phyloP scores from a whole-genome alignment of 2,329 filamentous ascomycete genomes.

The Scedosporium aurantiacum region DNA sequence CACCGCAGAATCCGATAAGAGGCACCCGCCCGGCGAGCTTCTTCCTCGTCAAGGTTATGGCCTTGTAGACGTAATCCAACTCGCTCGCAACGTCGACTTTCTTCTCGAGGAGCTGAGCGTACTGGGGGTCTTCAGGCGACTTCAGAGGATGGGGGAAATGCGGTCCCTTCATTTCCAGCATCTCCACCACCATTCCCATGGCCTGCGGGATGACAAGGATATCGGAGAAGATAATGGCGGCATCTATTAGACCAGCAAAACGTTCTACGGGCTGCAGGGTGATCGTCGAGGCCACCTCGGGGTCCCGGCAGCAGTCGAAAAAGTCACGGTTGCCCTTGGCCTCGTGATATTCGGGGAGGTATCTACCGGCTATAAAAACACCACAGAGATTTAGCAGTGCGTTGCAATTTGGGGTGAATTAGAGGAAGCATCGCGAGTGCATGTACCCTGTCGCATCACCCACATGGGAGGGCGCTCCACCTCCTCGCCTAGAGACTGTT shows the following conservation, averaged over 20 bases:
- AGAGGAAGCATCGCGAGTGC: background rate
- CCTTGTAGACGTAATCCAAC: conserved; percentile 90
- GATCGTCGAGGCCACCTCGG: conserved; percentile 84
- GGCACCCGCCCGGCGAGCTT: conserved; percentile 85
- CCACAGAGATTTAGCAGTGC: conserved; percentile 3
- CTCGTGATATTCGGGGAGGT: conserved; percentile 95
- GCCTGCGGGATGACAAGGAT: conserved; percentile 97
- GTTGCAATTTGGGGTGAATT: background rate
- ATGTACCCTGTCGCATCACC: conserved; percentile 95
- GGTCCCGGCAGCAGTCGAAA: conserved; percentile 91
- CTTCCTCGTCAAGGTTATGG: conserved; percentile 79
- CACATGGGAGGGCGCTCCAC: conserved; percentile 92
- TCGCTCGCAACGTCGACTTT: conserved; percentile 76
- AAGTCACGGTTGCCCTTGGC: conserved; percentile 87
- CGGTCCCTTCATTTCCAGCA: conserved; percentile 94
- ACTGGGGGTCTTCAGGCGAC: conserved; percentile 73
- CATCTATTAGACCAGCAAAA: conserved; percentile 81
- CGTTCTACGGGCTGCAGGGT: conserved; percentile 93
- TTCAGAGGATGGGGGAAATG: conserved; percentile 81
- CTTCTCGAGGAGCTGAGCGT: conserved; percentile 61
- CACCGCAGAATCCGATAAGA: conserved; percentile 90
- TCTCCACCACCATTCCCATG: conserved; percentile 96
- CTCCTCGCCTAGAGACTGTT: conserved; percentile 53
- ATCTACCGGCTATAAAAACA: conserved; percentile 63
- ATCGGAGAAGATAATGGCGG: conserved; percentile 97